These are phyloP conservation scores for Fusarium circinatum DNA, from an alignment of 2,329 filamentous ascomycete species.

Conservation along the genomic window DNA sequence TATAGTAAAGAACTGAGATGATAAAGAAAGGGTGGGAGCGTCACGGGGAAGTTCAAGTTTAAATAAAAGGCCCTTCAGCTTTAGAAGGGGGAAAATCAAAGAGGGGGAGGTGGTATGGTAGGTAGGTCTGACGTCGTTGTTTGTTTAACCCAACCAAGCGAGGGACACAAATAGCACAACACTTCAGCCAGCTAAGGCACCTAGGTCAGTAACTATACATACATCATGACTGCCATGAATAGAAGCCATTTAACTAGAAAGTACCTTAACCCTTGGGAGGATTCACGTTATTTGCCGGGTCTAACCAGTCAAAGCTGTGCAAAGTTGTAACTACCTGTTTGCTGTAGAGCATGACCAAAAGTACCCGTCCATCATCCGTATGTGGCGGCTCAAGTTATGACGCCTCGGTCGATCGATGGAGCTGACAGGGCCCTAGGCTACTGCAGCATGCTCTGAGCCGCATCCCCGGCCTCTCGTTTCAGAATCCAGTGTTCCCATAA, in stretches of 20 bases:
- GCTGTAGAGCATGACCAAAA: conserved; percentile 5
- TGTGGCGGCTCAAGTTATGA: conserved; percentile 32
- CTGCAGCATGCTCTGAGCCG: not conserved
- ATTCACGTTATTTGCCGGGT: not conserved
- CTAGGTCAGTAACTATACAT: not conserved
- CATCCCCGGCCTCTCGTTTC: not conserved
- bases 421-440: not conserved
- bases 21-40: not conserved
- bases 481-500: not conserved
- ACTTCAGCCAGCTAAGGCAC: not conserved
- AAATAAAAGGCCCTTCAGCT: conserved; percentile 21
- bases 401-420: conserved; percentile 28
- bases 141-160: conserved; percentile 5
- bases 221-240: conserved; percentile 18
- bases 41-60: conserved; percentile 26
- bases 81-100: not conserved
- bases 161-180: conserved; percentile 3
- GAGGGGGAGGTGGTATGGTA: conserved; percentile 4
- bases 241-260: not conserved
- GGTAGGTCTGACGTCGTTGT: conserved; percentile 32
- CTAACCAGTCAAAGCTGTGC: not conserved
- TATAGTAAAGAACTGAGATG: conserved; percentile 9
- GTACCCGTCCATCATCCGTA: conserved; percentile 1
- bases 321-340: conserved; percentile 1
- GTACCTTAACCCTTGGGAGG: not conserved